These are phyloP conservation scores for Pecoramyces ruminantium DNA, from an alignment of 192 early-diverging fungal genomes.

Conservation along the genomic window DNA sequence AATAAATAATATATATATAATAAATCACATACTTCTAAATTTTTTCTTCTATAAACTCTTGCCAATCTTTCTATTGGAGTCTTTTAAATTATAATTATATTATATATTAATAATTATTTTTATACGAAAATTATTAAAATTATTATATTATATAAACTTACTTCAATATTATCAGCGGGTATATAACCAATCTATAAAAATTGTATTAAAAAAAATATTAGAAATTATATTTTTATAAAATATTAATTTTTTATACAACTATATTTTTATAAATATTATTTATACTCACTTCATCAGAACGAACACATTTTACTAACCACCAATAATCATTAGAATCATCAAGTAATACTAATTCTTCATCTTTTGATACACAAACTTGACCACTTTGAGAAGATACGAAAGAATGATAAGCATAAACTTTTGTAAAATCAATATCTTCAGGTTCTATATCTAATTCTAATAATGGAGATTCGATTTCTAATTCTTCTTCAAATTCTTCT, in stretches of 20 bases:
- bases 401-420: conserved; percentile 71
- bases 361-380: conserved; percentile 64
- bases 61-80: neutral
- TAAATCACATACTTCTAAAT: neutral
- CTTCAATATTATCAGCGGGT: conserved; percentile 76
- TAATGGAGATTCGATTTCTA: neutral
- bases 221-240: no score
- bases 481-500: neutral
- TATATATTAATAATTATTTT: no score
- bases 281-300: neutral
- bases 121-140: no score
- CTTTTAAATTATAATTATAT: no score
- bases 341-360: conserved; percentile 55
- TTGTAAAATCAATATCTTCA: conserved; percentile 49
- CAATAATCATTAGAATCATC: conserved; percentile 78
- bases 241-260: no score
- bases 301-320: conserved; percentile 31
- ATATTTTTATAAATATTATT: no score
- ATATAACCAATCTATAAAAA: conserved; percentile 68
- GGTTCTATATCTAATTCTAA: neutral
- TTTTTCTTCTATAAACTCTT: neutral
- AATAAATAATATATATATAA: no score
- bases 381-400: conserved; percentile 75
- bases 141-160: no score
- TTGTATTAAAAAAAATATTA: conserved; percentile 19